Conservation (phyloP, 2,329 filamentous ascomycete species). For the Pseudocercospora fuligena region DNA sequence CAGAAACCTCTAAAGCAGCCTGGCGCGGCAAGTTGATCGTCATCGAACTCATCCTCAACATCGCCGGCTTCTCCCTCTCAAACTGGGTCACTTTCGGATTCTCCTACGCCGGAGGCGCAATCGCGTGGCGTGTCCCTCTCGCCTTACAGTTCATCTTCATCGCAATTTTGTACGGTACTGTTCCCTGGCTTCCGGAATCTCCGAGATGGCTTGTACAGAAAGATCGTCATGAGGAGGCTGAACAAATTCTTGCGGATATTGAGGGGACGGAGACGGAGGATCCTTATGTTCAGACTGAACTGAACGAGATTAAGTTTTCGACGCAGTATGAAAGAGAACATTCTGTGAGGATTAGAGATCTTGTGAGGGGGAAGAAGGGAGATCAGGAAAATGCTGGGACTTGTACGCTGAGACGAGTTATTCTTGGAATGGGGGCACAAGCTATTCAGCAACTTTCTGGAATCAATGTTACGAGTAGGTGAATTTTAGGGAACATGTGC, state of each 20-base stretch:
- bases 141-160: constrained; percentile 58
- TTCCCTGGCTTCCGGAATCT: constrained; percentile 55
- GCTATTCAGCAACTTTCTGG: constrained; percentile 56
- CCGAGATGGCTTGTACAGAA: constrained; percentile 55
- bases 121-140: constrained; percentile 54
- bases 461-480: constrained; percentile 44
- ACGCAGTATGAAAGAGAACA: constrained; percentile 57
- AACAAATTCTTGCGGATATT: constrained; percentile 55
- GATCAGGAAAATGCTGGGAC: constrained; percentile 44
- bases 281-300: constrained; percentile 51
- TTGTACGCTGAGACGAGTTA: constrained; percentile 55
- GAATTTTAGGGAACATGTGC: too few relatives aligned
- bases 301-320: constrained; percentile 54
- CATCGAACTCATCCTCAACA: constrained; percentile 52
- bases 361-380: constrained; percentile 54
- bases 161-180: constrained; percentile 50
- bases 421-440: constrained; percentile 61
- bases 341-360: constrained; percentile 55
- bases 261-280: constrained; percentile 52
- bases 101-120: constrained; percentile 49
- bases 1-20: constrained; percentile 53
- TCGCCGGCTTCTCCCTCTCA: constrained; percentile 55
- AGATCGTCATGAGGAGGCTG: constrained; percentile 51
- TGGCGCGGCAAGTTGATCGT: constrained; percentile 46
- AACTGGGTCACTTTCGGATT: constrained; percentile 61